Percentiles rank a stretch among this genome's conserved stretches.
phyloP scores from a whole-genome alignment of 2,329 filamentous ascomycete species.

The Fusarium annulatum region DNA sequence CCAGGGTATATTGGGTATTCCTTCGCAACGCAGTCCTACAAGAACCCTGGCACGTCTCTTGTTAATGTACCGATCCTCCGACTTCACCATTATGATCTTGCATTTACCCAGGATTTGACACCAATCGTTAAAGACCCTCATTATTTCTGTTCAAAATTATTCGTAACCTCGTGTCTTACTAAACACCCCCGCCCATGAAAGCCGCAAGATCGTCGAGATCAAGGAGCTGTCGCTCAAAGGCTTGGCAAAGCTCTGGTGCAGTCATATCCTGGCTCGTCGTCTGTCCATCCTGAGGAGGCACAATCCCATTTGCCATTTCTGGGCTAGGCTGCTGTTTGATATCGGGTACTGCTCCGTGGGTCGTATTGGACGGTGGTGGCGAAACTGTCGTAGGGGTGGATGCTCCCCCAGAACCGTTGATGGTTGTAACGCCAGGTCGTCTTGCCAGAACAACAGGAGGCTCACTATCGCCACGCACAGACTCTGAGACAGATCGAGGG shows the following conservation, averaged over 20 bases:
- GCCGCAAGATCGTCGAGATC: slow-evolving; percentile 71
- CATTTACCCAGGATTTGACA: slow-evolving; percentile 3
- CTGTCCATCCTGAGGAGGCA: slow-evolving; percentile 48
- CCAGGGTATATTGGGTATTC: slow-evolving; percentile 47
- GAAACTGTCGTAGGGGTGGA: slow-evolving; percentile 61
- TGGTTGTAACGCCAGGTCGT: slow-evolving; percentile 66
- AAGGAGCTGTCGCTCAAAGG: slow-evolving; percentile 69
- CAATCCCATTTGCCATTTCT: slow-evolving; percentile 48
- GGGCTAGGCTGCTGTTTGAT: slow-evolving; percentile 54
- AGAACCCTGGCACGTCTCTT: slow-evolving; percentile 4
- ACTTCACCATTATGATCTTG: slow-evolving; percentile 16
- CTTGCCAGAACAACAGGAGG: slow-evolving; percentile 61
- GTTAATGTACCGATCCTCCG: background rate
- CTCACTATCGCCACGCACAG: slow-evolving; percentile 63
- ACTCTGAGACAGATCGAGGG: slow-evolving; percentile 52
- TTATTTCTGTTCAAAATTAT: slow-evolving; percentile 6
- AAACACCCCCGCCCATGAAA: slow-evolving; percentile 72
- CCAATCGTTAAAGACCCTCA: slow-evolving; percentile 19
- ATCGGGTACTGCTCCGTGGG: slow-evolving; percentile 46
- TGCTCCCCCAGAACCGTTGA: slow-evolving; percentile 65
- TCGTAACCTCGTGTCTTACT: slow-evolving; percentile 16
- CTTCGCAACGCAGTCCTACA: slow-evolving; percentile 40
- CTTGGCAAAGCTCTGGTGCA: slow-evolving; percentile 66
- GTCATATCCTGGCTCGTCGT: slow-evolving; percentile 65
- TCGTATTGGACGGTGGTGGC: slow-evolving; percentile 50